Evolutionary conservation across 257 asterid genomes (phyloP), one percentile per base, ranked within the genome.

Genomic region (Voacanga thouarsii): DNA sequence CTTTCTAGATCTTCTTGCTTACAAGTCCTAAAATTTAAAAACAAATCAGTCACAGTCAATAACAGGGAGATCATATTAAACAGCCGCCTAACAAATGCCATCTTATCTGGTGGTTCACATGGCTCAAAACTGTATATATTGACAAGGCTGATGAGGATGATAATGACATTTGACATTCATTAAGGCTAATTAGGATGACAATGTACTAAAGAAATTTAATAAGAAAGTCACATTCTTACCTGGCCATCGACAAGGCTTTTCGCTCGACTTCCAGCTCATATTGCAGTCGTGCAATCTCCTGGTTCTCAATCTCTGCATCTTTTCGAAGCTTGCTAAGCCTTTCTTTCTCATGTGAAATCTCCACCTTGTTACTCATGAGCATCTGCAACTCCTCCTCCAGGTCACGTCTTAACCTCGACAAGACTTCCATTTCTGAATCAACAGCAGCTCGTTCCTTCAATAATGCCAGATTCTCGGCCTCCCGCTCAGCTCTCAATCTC

Each of bases 251-350:
- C 82, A 96, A 86, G 68, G 99, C 99, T 88, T 96, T 96, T 63
- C 96, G 90, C 85, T 96, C 99, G 59, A 96, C 97, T 89, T 93
- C 97, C 84, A 96, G 92, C 92, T 96, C 98, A 78, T 92, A 88
- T 61, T 90, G 99, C 67, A 96, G 86, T 72, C 97, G 94, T n/a
- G 88, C 63, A 63, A 93, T 91, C 88, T 85, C 97, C 81, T 86
- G 94, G 87, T 80, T 90, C 83, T 92, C 96, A 65, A 81, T 72
- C 87, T 96, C 99, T 33, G 97, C 89, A 81, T 93, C 96, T 80
- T 76, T 87, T 55, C 96, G 86, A 53, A 96, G 98, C 85, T 89
- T 93, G 84, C 80, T 86, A 80, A 93, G 78, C 89, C 94, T 89
- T 88, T 96, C 98, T 67, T 93, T 96, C 59, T 96, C 98, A 81